Evolutionary conservation across 192 early-diverging fungal genomes (phyloP), one percentile per base, ranked within the genome.

Genomic region (Chytriomyces sp.): DNA sequence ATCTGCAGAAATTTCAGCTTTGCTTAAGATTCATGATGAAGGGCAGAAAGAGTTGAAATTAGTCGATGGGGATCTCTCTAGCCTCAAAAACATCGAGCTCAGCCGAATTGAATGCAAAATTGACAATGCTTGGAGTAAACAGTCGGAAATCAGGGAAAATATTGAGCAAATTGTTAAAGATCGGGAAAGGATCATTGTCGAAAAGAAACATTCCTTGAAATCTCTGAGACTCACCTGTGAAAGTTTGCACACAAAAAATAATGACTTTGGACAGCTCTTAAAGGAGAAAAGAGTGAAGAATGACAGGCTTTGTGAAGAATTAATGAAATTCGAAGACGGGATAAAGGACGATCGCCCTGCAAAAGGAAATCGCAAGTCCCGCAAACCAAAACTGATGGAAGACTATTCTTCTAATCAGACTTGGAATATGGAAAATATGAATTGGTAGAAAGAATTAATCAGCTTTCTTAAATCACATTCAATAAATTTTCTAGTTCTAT

Each of bases 291-390:
- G 68, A 7, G 22, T 40, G 19, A 57, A 39, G 28, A 70, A 70
- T 33, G 68, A 70, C 30, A 12, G 41, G 22, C 34, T 70, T 2
- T 70, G 68, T 32, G 68, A 70, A 31, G 68, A 70, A 32, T 44
- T 70, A 49, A 70, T 70, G 68, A 57, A 10, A 12, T 25, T 26
- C 2, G 68, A 70, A 39, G 68, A 70, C 37, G n/a, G n/a, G n/a
- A n/a, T n/a, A n/a, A n/a, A n/a, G n/a, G n/a, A n/a, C n/a, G n/a
- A n/a, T n/a, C n/a, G n/a, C n/a, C n/a, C n/a, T n/a, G n/a, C n/a
- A n/a, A n/a, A n/a, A n/a, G n/a, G n/a, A n/a, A n/a, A n/a, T n/a
- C n/a, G n/a, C n/a, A n/a, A n/a, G n/a, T n/a, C n/a, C n/a, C n/a
- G n/a, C n/a, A n/a, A n/a, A n/a, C n/a, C n/a, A n/a, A n/a, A n/a